Conservation (phyloP, 208 protist genomes). For the Acanthamoeba divionensis region DNA sequence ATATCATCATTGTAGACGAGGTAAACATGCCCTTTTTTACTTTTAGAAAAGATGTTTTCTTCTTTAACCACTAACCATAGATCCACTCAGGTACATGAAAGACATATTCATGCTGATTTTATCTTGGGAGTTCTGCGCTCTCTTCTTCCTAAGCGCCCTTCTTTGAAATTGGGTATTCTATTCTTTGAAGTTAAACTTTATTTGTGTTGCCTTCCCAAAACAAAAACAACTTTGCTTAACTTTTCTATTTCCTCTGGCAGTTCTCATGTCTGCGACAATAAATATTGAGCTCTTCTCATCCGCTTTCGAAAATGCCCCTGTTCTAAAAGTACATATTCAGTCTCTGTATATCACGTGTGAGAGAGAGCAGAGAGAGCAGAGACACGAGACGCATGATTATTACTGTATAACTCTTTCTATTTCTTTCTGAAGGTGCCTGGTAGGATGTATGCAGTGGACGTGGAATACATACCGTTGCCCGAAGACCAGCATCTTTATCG, state of each 20-base stretch:
- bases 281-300: conserved; percentile 61
- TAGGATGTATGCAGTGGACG: conserved; percentile 60
- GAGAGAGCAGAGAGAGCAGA: neutral
- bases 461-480: conserved; percentile 55
- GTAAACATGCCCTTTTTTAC: neutral
- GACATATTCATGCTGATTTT: conserved; percentile 61
- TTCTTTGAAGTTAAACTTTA: neutral
- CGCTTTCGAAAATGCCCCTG: conserved; percentile 51
- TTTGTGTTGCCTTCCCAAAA: neutral
- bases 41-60: neutral
- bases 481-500: conserved; percentile 19
- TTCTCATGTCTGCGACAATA: conserved; percentile 66
- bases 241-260: neutral
- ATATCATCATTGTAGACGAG: conserved; percentile 72
- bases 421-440: conserved; percentile 51
- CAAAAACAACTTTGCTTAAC: neutral
- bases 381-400: neutral
- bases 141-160: conserved; percentile 38
- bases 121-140: conserved; percentile 50
- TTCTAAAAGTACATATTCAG: neutral
- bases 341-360: neutral
- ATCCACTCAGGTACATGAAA: conserved; percentile 58
- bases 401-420: neutral
- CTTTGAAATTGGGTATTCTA: conserved; percentile 16
- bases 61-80: neutral